Base-by-base conservation (phyloP, 768 basidiomycete genomes). In the Mycena epipterygia region DNA sequence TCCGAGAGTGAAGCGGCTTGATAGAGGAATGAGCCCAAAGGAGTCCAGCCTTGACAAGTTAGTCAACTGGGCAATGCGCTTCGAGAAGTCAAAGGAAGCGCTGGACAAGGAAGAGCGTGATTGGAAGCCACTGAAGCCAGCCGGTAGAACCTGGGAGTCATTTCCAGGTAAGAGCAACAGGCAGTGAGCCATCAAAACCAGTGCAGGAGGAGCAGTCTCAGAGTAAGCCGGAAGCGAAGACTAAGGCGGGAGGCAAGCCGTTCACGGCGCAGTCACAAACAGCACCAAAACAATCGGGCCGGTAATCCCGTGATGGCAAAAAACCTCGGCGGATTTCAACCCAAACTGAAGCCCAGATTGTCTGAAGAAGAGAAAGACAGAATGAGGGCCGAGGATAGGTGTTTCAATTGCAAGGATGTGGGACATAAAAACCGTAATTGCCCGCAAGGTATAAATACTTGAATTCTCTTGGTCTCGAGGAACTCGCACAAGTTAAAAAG, bases 341-440 rank as follows among this genome's bases (percentile, higher is more conserved):
- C 35, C 2, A 39, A 64, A 23, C n/a, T 25, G 23, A 52, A 44
- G 42, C 35, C 60, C n/a, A 11, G 41, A 37, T 39, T 72, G 53
- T 53, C 51, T 35, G 25, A 35, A 17, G 73, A 74, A 21, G 75
- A 76, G 44, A 19, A 25, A 17, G 74, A 75, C 5, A 11, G 46
- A 1, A 46, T 76, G 23, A 25, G 71, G 2, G 72, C 73, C 0
- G 76, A 76, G 25, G 74, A 74, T 1, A 35, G 73, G 4, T 79
- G 77, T 57, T 79, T 75, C 37, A 62, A 39, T 2, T 79, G 77
- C 56, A 70, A 72, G 14, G 70, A 77, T 2, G 19, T 67, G 0
- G 78, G 77, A 0, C 77, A 79, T 52, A 48, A 73, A 4, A 74
- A 72, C 42, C 27, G 74, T 0, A 74, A 79, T 44, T 79, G 77